These are phyloP conservation scores for Lentinula novae-zelandiae DNA, from an alignment of 1,284 basidiomycete species.

Conservation along the genomic window DNA sequence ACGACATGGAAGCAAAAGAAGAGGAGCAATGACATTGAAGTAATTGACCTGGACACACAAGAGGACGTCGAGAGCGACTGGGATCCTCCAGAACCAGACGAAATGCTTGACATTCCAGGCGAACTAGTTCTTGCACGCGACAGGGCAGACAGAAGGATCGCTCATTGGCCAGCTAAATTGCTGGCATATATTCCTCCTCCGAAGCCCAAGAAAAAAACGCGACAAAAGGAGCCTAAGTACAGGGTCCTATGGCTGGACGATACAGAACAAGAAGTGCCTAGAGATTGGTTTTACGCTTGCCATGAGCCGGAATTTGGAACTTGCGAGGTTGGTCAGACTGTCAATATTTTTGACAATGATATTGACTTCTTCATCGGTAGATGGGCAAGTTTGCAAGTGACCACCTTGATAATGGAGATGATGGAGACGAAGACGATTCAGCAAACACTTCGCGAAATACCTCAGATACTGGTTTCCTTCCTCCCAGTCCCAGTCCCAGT, in stretches of 20 bases:
- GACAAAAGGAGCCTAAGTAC: conserved; percentile 38
- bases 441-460: conserved; percentile 10
- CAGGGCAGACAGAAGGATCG: conserved; percentile 30
- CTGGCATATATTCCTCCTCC: conserved; percentile 48
- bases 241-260: conserved; percentile 54
- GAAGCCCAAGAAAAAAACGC: conserved; percentile 25
- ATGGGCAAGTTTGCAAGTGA: conserved; percentile 55
- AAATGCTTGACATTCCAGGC: conserved; percentile 54
- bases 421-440: conserved; percentile 21
- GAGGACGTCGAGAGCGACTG: not conserved
- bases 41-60: conserved; percentile 5
- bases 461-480: conserved; percentile 5
- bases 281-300: conserved; percentile 51
- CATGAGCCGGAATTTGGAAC: conserved; percentile 53
- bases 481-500: conserved; percentile 34
- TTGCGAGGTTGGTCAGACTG: conserved; percentile 43
- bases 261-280: conserved; percentile 33
- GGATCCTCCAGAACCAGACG: conserved; percentile 40
- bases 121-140: conserved; percentile 54
- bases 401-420: conserved; percentile 44
- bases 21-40: conserved; percentile 15
- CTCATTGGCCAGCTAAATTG: conserved; percentile 66
- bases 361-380: conserved; percentile 24
- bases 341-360: conserved; percentile 6
- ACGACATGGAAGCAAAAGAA: conserved; percentile 22